Conservation (phyloP, 1,284 basidiomycete genomes). For the Wolfiporia cocos region DNA sequence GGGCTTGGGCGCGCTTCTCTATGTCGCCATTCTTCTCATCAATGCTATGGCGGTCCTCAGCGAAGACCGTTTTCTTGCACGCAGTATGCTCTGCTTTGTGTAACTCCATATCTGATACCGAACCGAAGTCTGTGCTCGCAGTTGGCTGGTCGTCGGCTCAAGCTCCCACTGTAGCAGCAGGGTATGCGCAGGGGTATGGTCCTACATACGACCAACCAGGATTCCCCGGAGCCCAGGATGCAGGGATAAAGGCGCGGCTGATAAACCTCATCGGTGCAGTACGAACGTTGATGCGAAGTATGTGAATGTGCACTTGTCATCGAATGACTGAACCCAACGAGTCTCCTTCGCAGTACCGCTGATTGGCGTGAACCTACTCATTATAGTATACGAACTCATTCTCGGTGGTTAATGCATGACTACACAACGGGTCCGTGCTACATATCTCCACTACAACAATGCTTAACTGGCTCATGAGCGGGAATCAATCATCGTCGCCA, state of each 20-base stretch:
- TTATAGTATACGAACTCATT: slow-evolving; percentile 79
- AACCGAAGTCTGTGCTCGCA: slow-evolving; percentile 26
- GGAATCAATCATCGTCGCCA: not conserved
- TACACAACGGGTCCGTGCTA: slow-evolving; percentile 3
- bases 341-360: slow-evolving; percentile 63
- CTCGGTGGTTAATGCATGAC: slow-evolving; percentile 39
- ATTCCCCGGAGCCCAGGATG: slow-evolving; percentile 51
- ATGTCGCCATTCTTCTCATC: slow-evolving; percentile 76
- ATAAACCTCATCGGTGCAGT: slow-evolving; percentile 93
- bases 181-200: slow-evolving; percentile 62
- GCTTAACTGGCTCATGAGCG: too few species aligned
- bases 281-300: slow-evolving; percentile 92
- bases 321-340: not conserved
- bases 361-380: slow-evolving; percentile 75
- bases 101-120: slow-evolving; percentile 11
- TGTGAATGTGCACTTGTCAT: slow-evolving; percentile 24
- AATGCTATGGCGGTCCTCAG: slow-evolving; percentile 93
- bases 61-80: slow-evolving; percentile 91
- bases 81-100: slow-evolving; percentile 57
- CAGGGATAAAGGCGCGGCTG: slow-evolving; percentile 78
- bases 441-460: not conserved
- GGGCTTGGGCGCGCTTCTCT: slow-evolving; percentile 61
- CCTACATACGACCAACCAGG: slow-evolving; percentile 64
- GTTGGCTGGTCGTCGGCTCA: slow-evolving; percentile 90
- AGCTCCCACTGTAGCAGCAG: slow-evolving; percentile 45